Conservation (phyloP, 192 early-diverging fungal species). For the Backusella macrospora region DNA sequence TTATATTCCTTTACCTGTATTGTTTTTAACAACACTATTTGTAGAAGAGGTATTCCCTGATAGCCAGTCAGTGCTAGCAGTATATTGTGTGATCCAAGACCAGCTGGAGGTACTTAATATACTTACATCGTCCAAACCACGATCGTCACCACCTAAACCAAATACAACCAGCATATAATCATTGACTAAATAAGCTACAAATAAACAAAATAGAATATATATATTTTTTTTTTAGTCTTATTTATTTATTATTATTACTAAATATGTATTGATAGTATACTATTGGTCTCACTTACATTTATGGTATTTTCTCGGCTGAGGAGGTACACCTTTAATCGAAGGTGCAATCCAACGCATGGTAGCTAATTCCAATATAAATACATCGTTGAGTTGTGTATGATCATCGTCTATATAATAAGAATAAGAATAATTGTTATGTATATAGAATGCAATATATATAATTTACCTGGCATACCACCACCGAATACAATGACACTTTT, state of each 20-base stretch:
- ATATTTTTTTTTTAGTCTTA: not conserved
- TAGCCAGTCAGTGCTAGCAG: conserved; percentile 16
- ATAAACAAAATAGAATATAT: not conserved
- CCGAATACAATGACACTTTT: conserved; percentile 34
- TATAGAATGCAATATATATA: not conserved
- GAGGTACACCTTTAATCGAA: conserved; percentile 27
- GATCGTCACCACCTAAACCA: conserved; percentile 14
- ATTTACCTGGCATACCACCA: conserved; percentile 25
- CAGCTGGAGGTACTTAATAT: conserved; percentile 27
- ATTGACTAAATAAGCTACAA: conserved; percentile 31
- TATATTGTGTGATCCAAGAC: conserved; percentile 36
- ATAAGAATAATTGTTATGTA: not conserved
- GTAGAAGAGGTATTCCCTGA: conserved; percentile 1
- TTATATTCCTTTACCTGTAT: not conserved
- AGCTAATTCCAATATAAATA: conserved; percentile 29
- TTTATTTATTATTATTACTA: not conserved
- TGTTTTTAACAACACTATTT: conserved; percentile 14
- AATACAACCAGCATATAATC: conserved; percentile 34
- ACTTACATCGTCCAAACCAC: conserved; percentile 26
- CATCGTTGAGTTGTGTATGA: conserved; percentile 29
- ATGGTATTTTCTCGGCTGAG: conserved; percentile 36
- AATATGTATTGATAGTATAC: not conserved
- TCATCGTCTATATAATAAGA: conserved; percentile 12
- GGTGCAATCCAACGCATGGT: conserved; percentile 34
- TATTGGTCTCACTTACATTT: conserved; percentile 17